These are phyloP conservation scores for Acidiella bohemica DNA, from an alignment of 495 filamentous ascomycete species.

Conservation along the genomic window DNA sequence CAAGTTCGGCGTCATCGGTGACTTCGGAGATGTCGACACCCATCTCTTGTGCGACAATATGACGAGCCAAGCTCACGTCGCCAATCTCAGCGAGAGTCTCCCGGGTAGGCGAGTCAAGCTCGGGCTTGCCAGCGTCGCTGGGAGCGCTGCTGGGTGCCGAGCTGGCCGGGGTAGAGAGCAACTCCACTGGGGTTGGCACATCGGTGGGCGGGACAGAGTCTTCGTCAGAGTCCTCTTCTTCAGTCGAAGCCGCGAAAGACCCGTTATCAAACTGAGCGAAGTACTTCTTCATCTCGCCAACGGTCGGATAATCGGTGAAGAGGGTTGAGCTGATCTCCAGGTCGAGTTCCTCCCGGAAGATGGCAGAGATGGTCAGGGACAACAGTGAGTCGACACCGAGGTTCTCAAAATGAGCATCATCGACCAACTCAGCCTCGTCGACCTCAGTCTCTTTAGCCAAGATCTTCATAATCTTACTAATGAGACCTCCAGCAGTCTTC, in stretches of 20 bases:
- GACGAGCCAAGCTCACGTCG: conserved; percentile 27
- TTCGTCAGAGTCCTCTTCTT: conserved; percentile 25
- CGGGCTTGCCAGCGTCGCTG: conserved; percentile 27
- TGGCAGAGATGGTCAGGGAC: conserved; percentile 32
- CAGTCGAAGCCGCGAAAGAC: conserved; percentile 17
- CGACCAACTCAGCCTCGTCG: conserved; percentile 31
- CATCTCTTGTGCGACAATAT: conserved; percentile 34
- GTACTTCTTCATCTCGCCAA: conserved; percentile 36
- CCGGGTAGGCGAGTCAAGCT: conserved; percentile 13
- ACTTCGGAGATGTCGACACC: conserved; percentile 33
- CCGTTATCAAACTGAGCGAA: conserved; percentile 31
- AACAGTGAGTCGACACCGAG: conserved; percentile 33
- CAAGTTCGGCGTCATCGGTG: conserved; percentile 29
- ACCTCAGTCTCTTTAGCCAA: conserved; percentile 33
- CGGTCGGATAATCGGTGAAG: conserved; percentile 32
- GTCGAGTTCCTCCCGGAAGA: conserved; percentile 34
- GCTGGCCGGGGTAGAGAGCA: conserved; percentile 27
- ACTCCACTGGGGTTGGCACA: conserved; percentile 26
- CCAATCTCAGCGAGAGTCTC: conserved; percentile 16
- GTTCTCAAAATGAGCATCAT: conserved; percentile 34
- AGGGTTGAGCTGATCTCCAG: conserved; percentile 32
- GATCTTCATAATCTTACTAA: conserved; percentile 32
- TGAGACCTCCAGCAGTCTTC: conserved; percentile 22
- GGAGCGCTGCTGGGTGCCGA: conserved; percentile 27
- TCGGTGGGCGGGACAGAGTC: conserved; percentile 23